Conservation (phyloP, 805 yeast genomes). For the Wickerhamiella azyma region DNA sequence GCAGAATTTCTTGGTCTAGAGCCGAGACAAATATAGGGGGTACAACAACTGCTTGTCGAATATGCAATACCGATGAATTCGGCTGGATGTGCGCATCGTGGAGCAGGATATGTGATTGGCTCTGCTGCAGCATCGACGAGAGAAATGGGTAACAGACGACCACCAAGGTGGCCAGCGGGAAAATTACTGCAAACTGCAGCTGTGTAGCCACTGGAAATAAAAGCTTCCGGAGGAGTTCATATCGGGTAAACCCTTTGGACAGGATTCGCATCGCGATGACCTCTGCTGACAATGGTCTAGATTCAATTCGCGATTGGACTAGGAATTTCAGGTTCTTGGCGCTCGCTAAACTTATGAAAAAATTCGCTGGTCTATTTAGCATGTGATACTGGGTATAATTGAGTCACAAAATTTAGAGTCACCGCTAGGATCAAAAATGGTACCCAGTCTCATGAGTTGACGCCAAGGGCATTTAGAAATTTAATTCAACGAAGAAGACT, state of each 20-base stretch:
- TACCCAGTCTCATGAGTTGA: too few species aligned
- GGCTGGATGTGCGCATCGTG: slow-evolving; percentile 1
- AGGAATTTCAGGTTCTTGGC: too few species aligned
- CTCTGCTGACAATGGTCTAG: background rate
- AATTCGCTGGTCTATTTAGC: too few species aligned
- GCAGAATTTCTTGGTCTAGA: slow-evolving; percentile 2
- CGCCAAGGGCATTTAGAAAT: too few species aligned
- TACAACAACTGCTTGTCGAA: slow-evolving; percentile 10
- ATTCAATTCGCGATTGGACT: too few species aligned
- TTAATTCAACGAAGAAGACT: too few species aligned
- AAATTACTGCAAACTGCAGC: slow-evolving; percentile 8
- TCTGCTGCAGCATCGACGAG: slow-evolving; percentile 1
- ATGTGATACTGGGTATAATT: too few species aligned
- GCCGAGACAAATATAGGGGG: slow-evolving; percentile 9
- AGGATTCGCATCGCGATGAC: slow-evolving; percentile 5
- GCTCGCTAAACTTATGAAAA: too few species aligned
- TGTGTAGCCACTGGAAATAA: background rate
- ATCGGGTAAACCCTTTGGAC: background rate
- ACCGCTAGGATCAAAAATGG: too few species aligned
- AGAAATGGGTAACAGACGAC: slow-evolving; percentile 8
- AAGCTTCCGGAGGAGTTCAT: background rate
- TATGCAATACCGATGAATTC: background rate
- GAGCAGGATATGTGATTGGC: slow-evolving; percentile 5
- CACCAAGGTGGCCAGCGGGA: slow-evolving; percentile 4
- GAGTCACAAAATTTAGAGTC: too few species aligned